Evolutionary conservation across 352 stramenopile genomes (phyloP).

Genomic region (Phytophthora multivora): DNA sequence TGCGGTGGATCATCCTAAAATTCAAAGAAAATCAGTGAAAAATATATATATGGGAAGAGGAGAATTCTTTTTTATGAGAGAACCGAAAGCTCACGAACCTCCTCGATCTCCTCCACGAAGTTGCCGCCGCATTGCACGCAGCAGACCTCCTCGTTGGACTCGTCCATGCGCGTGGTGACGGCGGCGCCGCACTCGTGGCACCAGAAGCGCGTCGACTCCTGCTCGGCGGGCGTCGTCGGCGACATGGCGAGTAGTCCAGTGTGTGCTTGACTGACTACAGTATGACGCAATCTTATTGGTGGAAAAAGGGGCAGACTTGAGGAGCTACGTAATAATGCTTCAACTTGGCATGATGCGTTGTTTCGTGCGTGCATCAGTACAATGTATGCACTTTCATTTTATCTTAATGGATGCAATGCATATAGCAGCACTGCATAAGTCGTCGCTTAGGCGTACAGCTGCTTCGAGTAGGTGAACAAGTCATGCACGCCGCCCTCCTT

Average conservation of each 20-base stretch:
- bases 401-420: conserved; percentile 5
- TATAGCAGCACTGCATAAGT: neutral
- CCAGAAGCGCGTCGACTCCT: conserved; percentile 61
- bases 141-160: conserved; percentile 66
- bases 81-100: conserved; percentile 28
- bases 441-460: conserved; percentile 62
- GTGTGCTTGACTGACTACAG: conserved; percentile 23
- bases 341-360: conserved; percentile 5
- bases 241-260: conserved; percentile 14
- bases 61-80: neutral
- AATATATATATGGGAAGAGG: neutral
- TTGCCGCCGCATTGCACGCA: conserved; percentile 74
- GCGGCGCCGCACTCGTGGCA: conserved; percentile 76
- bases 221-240: conserved; percentile 19
- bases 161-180: conserved; percentile 67
- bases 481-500: conserved; percentile 97
- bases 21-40: conserved; percentile 1
- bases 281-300: conserved; percentile 34
- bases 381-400: conserved; percentile 16
- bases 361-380: conserved; percentile 5
- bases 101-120: conserved; percentile 88
- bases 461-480: conserved; percentile 96
- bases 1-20: conserved; percentile 72
- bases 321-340: neutral
- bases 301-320: conserved; percentile 9